Evolutionary conservation across 257 asterid species (phyloP).

Genomic region (Salvia miltiorrhiza): DNA sequence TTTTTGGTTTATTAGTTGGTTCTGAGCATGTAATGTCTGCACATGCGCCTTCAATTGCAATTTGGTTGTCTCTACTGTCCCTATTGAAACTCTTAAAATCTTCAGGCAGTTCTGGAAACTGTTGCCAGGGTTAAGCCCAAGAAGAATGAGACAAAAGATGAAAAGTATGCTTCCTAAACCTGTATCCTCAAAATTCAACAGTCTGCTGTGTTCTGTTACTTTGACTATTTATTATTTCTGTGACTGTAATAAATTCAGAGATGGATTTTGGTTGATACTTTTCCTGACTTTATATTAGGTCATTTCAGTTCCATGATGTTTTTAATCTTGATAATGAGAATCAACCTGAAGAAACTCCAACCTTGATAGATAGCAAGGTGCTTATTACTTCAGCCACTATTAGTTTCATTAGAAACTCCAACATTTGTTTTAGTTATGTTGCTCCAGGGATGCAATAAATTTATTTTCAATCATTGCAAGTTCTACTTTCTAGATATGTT

Average conservation of each 20-base stretch:
- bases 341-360: conserved; percentile 70
- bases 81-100: conserved; percentile 27
- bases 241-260: conserved; percentile 14
- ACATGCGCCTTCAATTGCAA: background rate
- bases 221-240: conserved; percentile 4
- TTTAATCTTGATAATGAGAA: conserved; percentile 68
- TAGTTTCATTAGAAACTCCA: conserved; percentile 9
- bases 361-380: conserved; percentile 74
- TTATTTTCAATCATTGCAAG: conserved; percentile 18
- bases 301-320: conserved; percentile 72
- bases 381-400: conserved; percentile 8
- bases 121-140: conserved; percentile 84
- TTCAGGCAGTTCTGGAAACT: conserved; percentile 83
- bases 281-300: conserved; percentile 39
- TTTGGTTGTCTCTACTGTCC: conserved; percentile 12
- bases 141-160: conserved; percentile 76
- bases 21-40: background rate
- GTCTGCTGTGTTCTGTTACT: conserved; percentile 19
- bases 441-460: background rate
- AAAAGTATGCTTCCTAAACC: conserved; percentile 49
- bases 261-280: conserved; percentile 22
- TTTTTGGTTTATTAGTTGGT: background rate
- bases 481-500: conserved; percentile 3
- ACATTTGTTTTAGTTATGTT: conserved; percentile 7
- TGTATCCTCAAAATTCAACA: conserved; percentile 4